Conservation (phyloP, 331 rosid genomes). For the Malus hybrid region DNA sequence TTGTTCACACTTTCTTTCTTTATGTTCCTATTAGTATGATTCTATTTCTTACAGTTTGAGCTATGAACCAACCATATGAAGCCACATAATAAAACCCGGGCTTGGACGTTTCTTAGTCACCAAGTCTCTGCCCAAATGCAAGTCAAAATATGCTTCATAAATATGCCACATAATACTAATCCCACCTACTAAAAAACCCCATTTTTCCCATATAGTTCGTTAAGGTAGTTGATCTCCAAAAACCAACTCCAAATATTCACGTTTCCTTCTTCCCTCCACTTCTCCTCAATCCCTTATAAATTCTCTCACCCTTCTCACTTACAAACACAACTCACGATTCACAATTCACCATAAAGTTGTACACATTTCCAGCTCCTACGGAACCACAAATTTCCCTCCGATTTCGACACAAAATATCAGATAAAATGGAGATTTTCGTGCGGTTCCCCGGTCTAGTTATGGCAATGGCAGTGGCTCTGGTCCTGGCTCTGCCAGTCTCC, state of each 20-base stretch:
- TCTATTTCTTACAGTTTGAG: background rate
- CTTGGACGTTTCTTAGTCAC: background rate
- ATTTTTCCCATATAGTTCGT: slow-evolving; percentile 3
- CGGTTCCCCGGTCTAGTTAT: slow-evolving; percentile 11
- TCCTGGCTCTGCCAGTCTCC: slow-evolving; percentile 25
- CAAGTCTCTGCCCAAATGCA: slow-evolving; percentile 6
- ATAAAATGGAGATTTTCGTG: slow-evolving; percentile 28
- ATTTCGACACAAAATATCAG: background rate
- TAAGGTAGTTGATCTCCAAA: slow-evolving; percentile 38
- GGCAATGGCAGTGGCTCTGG: slow-evolving; percentile 17
- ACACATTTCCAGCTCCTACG: background rate
- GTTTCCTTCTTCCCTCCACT: slow-evolving; percentile 10
- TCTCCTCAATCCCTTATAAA: slow-evolving; percentile 1
- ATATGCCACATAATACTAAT: slow-evolving; percentile 18
- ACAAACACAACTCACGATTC: slow-evolving; percentile 6
- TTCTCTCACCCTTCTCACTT: slow-evolving; percentile 1
- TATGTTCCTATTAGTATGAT: too few species aligned
- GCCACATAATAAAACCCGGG: background rate
- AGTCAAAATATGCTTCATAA: slow-evolving; percentile 10
- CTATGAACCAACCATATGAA: background rate
- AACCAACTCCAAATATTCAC: slow-evolving; percentile 24
- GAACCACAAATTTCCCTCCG: background rate
- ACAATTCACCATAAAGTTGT: background rate
- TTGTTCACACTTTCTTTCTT: too few species aligned
- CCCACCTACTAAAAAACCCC: slow-evolving; percentile 26